phyloP scores from a whole-genome alignment of 768 basidiomycete genomes.

The Hemileccinum impolitum region DNA sequence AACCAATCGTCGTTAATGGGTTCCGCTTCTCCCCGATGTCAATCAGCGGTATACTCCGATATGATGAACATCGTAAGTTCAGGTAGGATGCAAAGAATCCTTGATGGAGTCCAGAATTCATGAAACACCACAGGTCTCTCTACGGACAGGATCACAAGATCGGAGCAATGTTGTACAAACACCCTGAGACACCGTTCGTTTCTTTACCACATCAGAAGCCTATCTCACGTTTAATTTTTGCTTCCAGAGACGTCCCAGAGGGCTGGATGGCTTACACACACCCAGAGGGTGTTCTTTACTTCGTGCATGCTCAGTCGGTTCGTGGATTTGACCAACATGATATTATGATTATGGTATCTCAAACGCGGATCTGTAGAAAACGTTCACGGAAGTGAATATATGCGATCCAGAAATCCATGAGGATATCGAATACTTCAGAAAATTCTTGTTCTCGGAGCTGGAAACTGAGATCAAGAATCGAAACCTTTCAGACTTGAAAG shows the following conservation, averaged over 20 bases:
- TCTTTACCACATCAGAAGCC: not conserved
- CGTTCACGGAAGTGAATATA: slow-evolving; percentile 55
- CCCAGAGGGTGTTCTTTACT: slow-evolving; percentile 63
- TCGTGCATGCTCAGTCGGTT: slow-evolving; percentile 45
- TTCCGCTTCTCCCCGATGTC: slow-evolving; percentile 17
- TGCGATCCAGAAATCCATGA: slow-evolving; percentile 32
- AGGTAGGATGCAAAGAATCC: slow-evolving; percentile 5
- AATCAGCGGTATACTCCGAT: slow-evolving; percentile 9
- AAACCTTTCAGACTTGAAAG: slow-evolving; percentile 28
- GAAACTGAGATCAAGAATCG: slow-evolving; percentile 6
- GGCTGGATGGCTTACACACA: slow-evolving; percentile 51
- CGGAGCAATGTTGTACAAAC: slow-evolving; percentile 14
- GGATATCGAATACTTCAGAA: slow-evolving; percentile 36
- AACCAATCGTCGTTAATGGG: not conserved
- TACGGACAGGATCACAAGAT: slow-evolving; percentile 4
- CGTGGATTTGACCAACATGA: slow-evolving; percentile 2
- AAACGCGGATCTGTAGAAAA: slow-evolving; percentile 35
- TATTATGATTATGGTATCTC: not conserved
- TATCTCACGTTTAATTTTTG: not conserved
- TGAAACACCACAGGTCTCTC: slow-evolving; percentile 1
- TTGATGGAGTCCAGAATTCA: not conserved
- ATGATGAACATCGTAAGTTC: slow-evolving; percentile 3
- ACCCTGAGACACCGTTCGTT: slow-evolving; percentile 20
- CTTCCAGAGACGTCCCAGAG: slow-evolving; percentile 15
- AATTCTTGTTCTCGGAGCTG: slow-evolving; percentile 18